phyloP scores from a whole-genome alignment of 352 stramenopile species.

The Phytophthora constricta region DNA sequence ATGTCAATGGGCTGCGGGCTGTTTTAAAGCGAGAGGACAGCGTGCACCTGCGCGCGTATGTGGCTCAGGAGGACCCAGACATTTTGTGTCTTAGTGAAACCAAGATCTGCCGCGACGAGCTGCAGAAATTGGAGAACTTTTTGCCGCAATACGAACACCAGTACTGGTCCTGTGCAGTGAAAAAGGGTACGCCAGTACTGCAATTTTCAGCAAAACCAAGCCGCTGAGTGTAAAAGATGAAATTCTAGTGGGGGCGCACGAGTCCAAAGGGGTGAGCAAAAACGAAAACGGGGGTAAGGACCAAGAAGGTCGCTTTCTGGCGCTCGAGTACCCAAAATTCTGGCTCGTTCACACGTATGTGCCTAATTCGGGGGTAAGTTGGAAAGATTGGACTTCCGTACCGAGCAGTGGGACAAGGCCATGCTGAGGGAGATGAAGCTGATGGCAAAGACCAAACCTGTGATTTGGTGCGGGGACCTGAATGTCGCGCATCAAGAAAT shows the following conservation, averaged over 20 bases:
- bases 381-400: constrained; percentile 77
- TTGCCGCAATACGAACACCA: constrained; percentile 79
- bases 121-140: constrained; percentile 77
- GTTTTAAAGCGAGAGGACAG: constrained; percentile 76
- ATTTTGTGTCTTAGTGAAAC: constrained; percentile 88
- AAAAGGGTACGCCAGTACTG: constrained; percentile 86
- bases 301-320: constrained; percentile 82
- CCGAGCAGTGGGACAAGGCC: constrained; percentile 78
- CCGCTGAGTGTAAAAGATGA: constrained; percentile 74
- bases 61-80: constrained; percentile 80
- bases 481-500: constrained; percentile 90
- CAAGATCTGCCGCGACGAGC: constrained; percentile 79
- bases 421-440: constrained; percentile 72
- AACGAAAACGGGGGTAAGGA: constrained; percentile 48
- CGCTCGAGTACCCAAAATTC: constrained; percentile 74
- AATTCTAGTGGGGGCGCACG: constrained; percentile 56
- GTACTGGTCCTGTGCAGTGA: constrained; percentile 77
- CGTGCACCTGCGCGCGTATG: constrained; percentile 73
- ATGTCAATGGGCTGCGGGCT: constrained; percentile 85
- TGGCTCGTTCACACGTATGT: constrained; percentile 91
- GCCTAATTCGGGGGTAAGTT: constrained; percentile 79
- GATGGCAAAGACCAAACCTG: constrained; percentile 76
- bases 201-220: constrained; percentile 75
- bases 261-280: constrained; percentile 34
- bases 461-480: constrained; percentile 87